Conservation (phyloP, 352 stramenopile genomes). For the Globisporangium solare region DNA sequence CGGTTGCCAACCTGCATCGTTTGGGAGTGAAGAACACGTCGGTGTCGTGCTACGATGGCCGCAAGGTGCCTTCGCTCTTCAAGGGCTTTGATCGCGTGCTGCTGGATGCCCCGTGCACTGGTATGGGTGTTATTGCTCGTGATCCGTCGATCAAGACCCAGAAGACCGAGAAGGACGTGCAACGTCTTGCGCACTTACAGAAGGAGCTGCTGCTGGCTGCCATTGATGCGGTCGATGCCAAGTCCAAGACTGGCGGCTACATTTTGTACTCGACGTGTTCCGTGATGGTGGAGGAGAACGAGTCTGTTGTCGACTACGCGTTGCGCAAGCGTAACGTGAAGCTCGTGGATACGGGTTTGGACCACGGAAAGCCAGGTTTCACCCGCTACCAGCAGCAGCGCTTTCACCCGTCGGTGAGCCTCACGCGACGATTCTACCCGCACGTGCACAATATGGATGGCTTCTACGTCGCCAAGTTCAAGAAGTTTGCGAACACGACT, state of each 20-base stretch:
- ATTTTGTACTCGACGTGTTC: constrained; percentile 99
- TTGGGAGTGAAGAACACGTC: constrained; percentile 98
- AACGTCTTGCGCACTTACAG: constrained; percentile 94
- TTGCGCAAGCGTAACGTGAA: constrained; percentile 98
- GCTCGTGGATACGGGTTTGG: constrained; percentile 96
- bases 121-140: constrained; percentile 96
- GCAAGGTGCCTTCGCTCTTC: constrained; percentile 92
- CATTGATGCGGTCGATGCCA: constrained; percentile 97
- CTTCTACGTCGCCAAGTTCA: constrained; percentile 99
- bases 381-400: constrained; percentile 94
- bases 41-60: constrained; percentile 96
- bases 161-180: constrained; percentile 91
- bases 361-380: constrained; percentile 94
- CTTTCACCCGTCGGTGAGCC: constrained; percentile 96
- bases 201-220: constrained; percentile 98
- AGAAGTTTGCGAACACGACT: constrained; percentile 96
- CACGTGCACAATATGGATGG: constrained; percentile 99
- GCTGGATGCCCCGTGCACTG: constrained; percentile 98
- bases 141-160: constrained; percentile 99
- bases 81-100: constrained; percentile 97
- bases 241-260: constrained; percentile 95
- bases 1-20: constrained; percentile 98
- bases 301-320: constrained; percentile 99
- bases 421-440: constrained; percentile 98
- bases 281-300: constrained; percentile 91